These are phyloP conservation scores for Aspergillus alliaceus DNA, from an alignment of 2,329 filamentous ascomycete genomes.

Conservation along the genomic window DNA sequence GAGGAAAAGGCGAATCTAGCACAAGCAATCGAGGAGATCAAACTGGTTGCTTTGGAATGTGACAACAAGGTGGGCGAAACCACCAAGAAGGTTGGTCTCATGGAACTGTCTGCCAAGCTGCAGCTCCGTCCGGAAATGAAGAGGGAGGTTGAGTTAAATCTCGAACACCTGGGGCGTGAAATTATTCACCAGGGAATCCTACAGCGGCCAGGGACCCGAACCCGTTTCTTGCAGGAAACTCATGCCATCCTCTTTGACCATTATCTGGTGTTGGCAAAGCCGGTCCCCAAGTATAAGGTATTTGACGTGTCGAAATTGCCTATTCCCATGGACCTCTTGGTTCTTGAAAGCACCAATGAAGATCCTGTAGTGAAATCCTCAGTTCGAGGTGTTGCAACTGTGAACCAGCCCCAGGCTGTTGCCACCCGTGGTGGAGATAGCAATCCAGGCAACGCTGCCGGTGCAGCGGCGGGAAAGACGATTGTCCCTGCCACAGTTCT, in stretches of 20 bases:
- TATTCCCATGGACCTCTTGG: constrained; percentile 93
- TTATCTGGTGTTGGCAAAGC: constrained; percentile 90
- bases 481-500: constrained; percentile 49
- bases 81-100: constrained; percentile 84
- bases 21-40: constrained; percentile 89
- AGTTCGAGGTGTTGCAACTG: constrained; percentile 67
- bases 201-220: constrained; percentile 81
- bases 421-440: constrained; percentile 30
- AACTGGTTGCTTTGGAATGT: constrained; percentile 82
- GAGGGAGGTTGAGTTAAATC: constrained; percentile 75
- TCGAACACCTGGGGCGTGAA: constrained; percentile 90
- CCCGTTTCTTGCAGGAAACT: constrained; percentile 90
- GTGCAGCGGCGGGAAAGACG: constrained; percentile 57
- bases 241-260: constrained; percentile 95
- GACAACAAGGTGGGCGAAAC: constrained; percentile 91
- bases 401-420: constrained; percentile 56
- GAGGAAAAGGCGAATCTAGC: constrained; percentile 86
- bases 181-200: constrained; percentile 87
- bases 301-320: constrained; percentile 95
- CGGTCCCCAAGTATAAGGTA: constrained; percentile 70
- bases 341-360: constrained; percentile 89
- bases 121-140: constrained; percentile 86
- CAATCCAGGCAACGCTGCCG: constrained; percentile 67
- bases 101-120: constrained; percentile 79
- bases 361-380: constrained; percentile 81